phyloP scores from a whole-genome alignment of 352 stramenopile species.

The Globisporangium canariense region DNA sequence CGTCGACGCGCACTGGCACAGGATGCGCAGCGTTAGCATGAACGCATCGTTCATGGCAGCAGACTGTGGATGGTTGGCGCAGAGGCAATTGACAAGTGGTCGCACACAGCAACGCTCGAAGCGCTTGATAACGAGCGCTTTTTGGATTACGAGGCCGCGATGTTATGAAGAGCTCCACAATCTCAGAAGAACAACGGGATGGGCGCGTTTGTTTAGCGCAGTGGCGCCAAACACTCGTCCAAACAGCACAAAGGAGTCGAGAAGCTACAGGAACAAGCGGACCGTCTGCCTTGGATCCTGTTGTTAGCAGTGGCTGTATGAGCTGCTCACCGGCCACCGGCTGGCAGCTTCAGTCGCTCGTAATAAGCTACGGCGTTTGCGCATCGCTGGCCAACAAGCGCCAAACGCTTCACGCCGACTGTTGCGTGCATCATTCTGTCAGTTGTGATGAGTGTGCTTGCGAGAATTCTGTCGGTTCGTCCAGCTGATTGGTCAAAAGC shows the following conservation, averaged over 20 bases:
- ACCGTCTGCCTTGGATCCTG: not conserved
- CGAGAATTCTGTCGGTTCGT: too few species aligned
- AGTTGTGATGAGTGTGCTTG: too few species aligned
- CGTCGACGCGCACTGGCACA: constrained; percentile 32
- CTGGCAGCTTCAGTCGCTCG: not conserved
- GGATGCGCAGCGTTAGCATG: constrained; percentile 26
- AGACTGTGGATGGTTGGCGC: not conserved
- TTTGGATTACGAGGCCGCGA: not conserved
- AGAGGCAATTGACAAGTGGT: not conserved
- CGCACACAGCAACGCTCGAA: not conserved
- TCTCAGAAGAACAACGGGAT: not conserved
- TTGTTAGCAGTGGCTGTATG: not conserved
- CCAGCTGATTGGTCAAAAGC: not conserved
- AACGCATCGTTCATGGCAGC: constrained; percentile 10
- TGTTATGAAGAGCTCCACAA: not conserved
- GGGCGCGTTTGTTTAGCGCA: too few species aligned
- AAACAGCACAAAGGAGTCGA: not conserved
- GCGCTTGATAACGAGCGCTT: not conserved
- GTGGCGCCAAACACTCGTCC: not conserved
- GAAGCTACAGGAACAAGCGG: not conserved
- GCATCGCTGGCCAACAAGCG: not conserved
- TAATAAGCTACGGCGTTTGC: not conserved
- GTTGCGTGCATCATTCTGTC: too few species aligned
- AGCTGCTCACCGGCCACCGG: not conserved
- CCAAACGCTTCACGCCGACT: too few species aligned